Conservation (phyloP, 306 rosid genomes). For the Cyclanthera cordifolia region DNA sequence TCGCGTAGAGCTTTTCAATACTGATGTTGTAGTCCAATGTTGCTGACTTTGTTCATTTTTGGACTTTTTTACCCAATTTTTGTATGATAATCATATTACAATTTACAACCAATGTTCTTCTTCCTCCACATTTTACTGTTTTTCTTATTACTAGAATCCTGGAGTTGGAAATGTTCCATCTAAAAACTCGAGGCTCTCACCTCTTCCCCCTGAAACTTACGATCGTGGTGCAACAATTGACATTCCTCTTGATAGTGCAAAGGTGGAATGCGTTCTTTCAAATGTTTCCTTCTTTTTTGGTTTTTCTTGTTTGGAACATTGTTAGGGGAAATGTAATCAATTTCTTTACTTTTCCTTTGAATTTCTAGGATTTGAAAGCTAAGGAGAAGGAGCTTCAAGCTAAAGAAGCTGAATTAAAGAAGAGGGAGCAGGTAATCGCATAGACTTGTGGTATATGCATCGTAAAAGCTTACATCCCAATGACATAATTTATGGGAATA, state of each 20-base stretch:
- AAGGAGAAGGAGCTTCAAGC: conserved; percentile 87
- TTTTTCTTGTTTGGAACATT: not conserved
- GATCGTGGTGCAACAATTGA: conserved; percentile 54
- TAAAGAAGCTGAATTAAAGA: conserved; percentile 73
- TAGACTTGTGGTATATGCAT: not conserved
- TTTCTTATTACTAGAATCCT: conserved; percentile 29
- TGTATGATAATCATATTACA: not conserved
- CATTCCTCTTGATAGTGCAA: conserved; percentile 47
- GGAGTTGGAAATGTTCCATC: conserved; percentile 39
- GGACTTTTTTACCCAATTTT: not conserved
- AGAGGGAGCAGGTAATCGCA: conserved; percentile 68
- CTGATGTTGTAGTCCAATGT: not conserved
- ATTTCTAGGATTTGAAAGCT: conserved; percentile 41
- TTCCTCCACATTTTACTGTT: conserved; percentile 11
- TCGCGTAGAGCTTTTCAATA: not conserved
- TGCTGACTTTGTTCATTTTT: not conserved
- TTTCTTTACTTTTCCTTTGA: not conserved
- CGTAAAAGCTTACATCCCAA: not conserved
- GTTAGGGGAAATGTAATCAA: not conserved
- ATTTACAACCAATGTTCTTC: not conserved
- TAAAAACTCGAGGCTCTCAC: conserved; percentile 38
- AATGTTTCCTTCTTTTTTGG: not conserved
- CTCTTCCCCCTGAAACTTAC: conserved; percentile 62
- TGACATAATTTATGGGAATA: not conserved
- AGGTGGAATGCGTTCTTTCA: conserved; percentile 29